Base-by-base conservation (phyloP, 2,329 filamentous ascomycete genomes). In the Aspergillus persii region DNA sequence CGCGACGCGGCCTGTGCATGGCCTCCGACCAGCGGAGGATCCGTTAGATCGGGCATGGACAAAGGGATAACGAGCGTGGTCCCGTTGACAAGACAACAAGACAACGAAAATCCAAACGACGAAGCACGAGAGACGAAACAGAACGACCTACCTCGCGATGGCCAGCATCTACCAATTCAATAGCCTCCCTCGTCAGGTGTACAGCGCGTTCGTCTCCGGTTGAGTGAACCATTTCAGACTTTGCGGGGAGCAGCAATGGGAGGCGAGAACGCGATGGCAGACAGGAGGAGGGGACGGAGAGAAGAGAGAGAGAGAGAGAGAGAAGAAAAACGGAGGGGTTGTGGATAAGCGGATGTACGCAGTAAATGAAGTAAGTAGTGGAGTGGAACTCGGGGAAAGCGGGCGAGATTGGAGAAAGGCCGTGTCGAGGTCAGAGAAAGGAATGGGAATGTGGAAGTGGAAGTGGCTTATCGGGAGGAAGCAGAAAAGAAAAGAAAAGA, bases 141-240 rank as follows among this genome's bases (percentile, higher is more conserved):
- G 57, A 27, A 11, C 29, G 23, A 66, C 71, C 49, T 72, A 80
- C 79, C 74, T 79, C 77, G 61, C 75, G 74, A 66, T 79, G 74
- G 57, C 79, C 78, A 58, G 77, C 71, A 64, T 79, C 75, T 50
- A 77, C 73, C 63, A 81, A 68, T 65, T 78, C 74, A 62, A 81
- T 72, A 65, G 79, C 79, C 74, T 80, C 78, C 61, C 72, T 72
- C 61, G 79, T 78, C 65, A 81, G 69, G 61, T 74, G 68, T 61
- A 74, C 73, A 67, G 79, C 79, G 67, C 77, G 78, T 64, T 79
- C 77, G 69, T 80, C 74, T 60, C 76, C 74, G 58, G 74, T 73
- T 66, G 72, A 69, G 66, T 71, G 71, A 65, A 77, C 74, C 76
- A 78, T 78, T 73, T 73, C 75, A 72, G 66, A 66, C 63, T 61